Base-by-base conservation (phyloP, 768 basidiomycete genomes). In the Leccinum boreale region DNA sequence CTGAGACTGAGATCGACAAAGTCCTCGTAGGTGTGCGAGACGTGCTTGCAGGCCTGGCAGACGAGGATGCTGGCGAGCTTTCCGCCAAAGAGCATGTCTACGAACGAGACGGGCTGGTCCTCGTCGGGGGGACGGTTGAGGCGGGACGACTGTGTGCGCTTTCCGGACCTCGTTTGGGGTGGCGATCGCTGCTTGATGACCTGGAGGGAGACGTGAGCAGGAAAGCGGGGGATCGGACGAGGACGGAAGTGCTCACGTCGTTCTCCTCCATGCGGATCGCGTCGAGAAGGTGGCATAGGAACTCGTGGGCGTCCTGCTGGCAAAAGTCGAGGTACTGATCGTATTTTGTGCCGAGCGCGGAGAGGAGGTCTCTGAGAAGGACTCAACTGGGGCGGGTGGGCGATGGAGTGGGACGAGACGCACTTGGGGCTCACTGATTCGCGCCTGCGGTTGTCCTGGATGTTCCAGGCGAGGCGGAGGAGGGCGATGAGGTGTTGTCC, bases 271-370 rank as follows among this genome's bases (percentile, higher is more conserved):
- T 95, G 53, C 92, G 84, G 81, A 95, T 90, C 19, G 87, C 89
- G 70, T 97, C 95, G 39, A 97, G 77, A 58, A 98, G 77, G 61
- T 94, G 94, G 33, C 92, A 81, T 24, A 98, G 74, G 60, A 96
- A 88, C 75, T 98, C 95, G 70, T 97, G 95, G 23, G 94, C 92
- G 67, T 98, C 95, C 71, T 97, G 95, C 71, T 98, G 95, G 8
- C 90, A 85, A 70, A 94, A 95, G 67, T 95, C 94, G 47, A 91
- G 84, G 66, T 97, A 98, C 66, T 98, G 94, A 62, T 94, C 92
- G 69, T 95, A 90, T 73, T 96, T 97, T 63, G 79, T 77, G 3
- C 93, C 90, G 15, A 97, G 76, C 11, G 82, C 79, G 28, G 78
- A 69, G 17, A 96, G 74, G 42, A 96, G 67, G 7, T 80, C 78